Conservation (phyloP, 78 protist species). For the Dictyostelium purpureum region DNA sequence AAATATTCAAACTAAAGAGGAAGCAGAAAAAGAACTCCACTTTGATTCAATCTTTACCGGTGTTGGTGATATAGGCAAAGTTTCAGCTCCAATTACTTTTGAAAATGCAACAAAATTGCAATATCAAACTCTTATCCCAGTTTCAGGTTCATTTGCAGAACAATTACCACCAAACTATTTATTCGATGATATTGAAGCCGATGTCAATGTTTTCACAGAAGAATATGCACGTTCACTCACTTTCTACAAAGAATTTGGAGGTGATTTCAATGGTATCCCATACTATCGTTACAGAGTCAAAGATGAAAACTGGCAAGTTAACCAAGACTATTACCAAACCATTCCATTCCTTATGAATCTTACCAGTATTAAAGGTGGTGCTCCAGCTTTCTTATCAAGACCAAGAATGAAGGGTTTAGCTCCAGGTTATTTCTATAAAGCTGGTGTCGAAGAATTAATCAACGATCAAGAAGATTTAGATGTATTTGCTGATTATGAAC, state of each 20-base stretch:
- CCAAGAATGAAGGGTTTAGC: slow-evolving; percentile 64
- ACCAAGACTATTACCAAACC: not conserved
- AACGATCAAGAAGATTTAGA: slow-evolving; percentile 7
- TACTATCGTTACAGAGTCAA: slow-evolving; percentile 45
- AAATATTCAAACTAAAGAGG: not conserved
- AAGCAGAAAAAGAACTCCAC: not conserved
- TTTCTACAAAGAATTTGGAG: not conserved
- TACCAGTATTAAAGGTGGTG: not conserved
- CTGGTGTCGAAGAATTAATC: slow-evolving; percentile 30
- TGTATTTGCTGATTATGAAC: slow-evolving; percentile 60
- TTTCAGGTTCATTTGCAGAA: slow-evolving; percentile 31
- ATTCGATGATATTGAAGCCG: not conserved
- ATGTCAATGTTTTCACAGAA: slow-evolving; percentile 8
- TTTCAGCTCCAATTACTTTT: slow-evolving; percentile 36
- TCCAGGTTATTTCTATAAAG: slow-evolving; percentile 25
- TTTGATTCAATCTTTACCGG: slow-evolving; percentile 24
- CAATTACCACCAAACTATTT: slow-evolving; percentile 45
- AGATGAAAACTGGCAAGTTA: not conserved
- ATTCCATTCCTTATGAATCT: slow-evolving; percentile 45
- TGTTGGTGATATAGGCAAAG: slow-evolving; percentile 5
- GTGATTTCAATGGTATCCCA: slow-evolving; percentile 16
- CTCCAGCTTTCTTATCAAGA: slow-evolving; percentile 32
- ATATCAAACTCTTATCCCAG: not conserved
- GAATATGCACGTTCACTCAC: slow-evolving; percentile 37
- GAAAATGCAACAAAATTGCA: not conserved